A percentile compares a stretch with the other conserved stretches of the same genome.
These are phyloP conservation scores for Alternaria sp. DNA, from an alignment of 2,329 filamentous ascomycete species.

Conservation along the genomic window DNA sequence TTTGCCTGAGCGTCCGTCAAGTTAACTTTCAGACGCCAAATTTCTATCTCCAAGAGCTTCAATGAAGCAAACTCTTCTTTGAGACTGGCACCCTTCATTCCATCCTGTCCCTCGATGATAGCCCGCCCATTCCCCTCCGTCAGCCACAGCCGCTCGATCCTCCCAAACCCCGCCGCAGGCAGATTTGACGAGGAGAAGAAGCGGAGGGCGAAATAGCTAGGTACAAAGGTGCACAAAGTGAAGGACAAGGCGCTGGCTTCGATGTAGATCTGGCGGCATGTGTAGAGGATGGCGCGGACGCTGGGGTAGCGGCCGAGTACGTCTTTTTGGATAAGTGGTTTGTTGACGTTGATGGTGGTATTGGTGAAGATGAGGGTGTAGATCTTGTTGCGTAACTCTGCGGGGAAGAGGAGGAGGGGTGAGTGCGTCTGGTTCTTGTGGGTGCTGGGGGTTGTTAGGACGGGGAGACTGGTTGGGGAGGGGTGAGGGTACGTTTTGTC, in stretches of 20 bases:
- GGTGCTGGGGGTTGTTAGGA: neutral
- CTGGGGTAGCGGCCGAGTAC: neutral
- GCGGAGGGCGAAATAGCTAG: neutral
- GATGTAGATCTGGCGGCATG: neutral
- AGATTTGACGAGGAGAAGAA: neutral
- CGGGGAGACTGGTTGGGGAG: too few relatives aligned
- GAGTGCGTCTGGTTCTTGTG: neutral
- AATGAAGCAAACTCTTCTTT: neutral
- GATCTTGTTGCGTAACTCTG: neutral
- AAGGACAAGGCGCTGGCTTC: neutral
- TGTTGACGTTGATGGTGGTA: neutral
- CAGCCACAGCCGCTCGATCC: rapidly evolving
- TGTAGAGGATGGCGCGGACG: neutral
- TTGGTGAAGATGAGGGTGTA: neutral
- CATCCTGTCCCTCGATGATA: neutral
- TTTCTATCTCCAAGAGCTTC: neutral
- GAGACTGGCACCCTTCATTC: neutral
- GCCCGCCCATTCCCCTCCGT: neutral
- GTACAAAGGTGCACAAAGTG: neutral
- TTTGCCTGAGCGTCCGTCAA: neutral
- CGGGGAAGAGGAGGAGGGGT: neutral
- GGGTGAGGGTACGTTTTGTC: too few relatives aligned
- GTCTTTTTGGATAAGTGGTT: neutral
- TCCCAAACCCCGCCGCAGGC: rapidly evolving
- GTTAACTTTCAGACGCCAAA: neutral